Base-by-base conservation (phyloP, 192 early-diverging fungal species). In the Backusella macrospora region DNA sequence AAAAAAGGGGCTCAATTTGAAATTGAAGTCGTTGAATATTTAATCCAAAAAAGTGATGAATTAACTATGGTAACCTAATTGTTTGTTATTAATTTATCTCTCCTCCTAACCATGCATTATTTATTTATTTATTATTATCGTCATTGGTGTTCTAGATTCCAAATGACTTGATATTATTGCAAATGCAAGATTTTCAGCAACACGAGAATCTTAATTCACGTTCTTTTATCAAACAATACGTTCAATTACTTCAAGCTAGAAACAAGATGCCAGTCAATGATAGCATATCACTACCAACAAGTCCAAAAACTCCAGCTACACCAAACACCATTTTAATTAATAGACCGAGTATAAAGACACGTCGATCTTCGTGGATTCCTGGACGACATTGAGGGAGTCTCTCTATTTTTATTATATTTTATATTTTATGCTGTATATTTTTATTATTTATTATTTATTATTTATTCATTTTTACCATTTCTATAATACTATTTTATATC, bases 1-100 rank as follows among this genome's bases (percentile, higher is more conserved):
- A 42, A 34, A 47, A 62, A 52, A 42, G 45, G 37, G 18, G 45
- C 75, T 43, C 55, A 71, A 16, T 47, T 48, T 40, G 75, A 71
- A 52, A 79, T 75, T 42, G 23, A 68, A 46, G 78, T 74, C 6
- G 62, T 79, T 13, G 73, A 79, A 29, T 62, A 43, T 49, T 55
- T 79, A 23, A 70, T 79, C 15, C 39, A 43, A 43, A 38, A 72
- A 37, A 69, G 68, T 16, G 69, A 74, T 23, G 65, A 66, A 21
- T 43, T 78, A 23, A 40, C 45, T 23, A 37, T 59, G 46, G 76
- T 77, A 73, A 21, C 18, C 9, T 39, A 12, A 37, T 39, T 0
- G n/a, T 52, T 52, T 49, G 16, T 7, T 49, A 49, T 49, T 49
- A 49, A 15, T 43, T 43, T 10, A 6, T 10, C 40, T 42, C 10